Conservation (phyloP, 495 filamentous ascomycete species). For the Penicillium argentinense region DNA sequence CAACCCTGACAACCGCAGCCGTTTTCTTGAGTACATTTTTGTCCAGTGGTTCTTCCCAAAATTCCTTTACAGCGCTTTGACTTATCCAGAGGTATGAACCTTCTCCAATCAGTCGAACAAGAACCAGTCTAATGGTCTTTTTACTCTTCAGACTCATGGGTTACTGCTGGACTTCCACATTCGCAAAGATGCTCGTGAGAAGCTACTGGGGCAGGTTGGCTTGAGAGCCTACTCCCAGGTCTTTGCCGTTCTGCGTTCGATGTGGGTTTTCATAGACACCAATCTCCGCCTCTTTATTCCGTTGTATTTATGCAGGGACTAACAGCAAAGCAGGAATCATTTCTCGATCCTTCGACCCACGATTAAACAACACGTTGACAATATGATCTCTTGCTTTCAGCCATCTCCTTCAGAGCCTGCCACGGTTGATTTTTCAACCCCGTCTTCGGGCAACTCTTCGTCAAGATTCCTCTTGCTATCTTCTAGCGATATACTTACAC, state of each 20-base stretch:
- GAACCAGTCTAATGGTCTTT: slow-evolving; percentile 10
- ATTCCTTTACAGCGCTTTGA: slow-evolving; percentile 80
- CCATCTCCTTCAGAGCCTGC: slow-evolving; percentile 4
- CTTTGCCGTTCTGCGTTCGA: slow-evolving; percentile 46
- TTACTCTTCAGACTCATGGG: slow-evolving; percentile 66
- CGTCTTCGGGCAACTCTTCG: slow-evolving; percentile 19
- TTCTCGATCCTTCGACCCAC: slow-evolving; percentile 49
- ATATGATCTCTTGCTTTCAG: slow-evolving; percentile 64
- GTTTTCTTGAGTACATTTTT: slow-evolving; percentile 75
- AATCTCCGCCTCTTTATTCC: neutral
- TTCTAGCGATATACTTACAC: slow-evolving; percentile 36
- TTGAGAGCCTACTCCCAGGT: slow-evolving; percentile 75
- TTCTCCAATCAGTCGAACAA: neutral
- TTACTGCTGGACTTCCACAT: slow-evolving; percentile 91
- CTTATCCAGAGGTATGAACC: slow-evolving; percentile 77
- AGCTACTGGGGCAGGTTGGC: slow-evolving; percentile 81
- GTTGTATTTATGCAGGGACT: neutral
- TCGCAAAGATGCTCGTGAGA: slow-evolving; percentile 82
- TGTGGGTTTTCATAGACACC: slow-evolving; percentile 32
- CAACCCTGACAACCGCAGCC: slow-evolving; percentile 63
- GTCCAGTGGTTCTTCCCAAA: slow-evolving; percentile 90
- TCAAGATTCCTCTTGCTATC: slow-evolving; percentile 43
- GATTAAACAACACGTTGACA: slow-evolving; percentile 73
- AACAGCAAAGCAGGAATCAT: slow-evolving; percentile 29
- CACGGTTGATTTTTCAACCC: neutral